Evolutionary conservation across 1,284 basidiomycete genomes (phyloP).

Genomic region (Sutorius eximius): DNA sequence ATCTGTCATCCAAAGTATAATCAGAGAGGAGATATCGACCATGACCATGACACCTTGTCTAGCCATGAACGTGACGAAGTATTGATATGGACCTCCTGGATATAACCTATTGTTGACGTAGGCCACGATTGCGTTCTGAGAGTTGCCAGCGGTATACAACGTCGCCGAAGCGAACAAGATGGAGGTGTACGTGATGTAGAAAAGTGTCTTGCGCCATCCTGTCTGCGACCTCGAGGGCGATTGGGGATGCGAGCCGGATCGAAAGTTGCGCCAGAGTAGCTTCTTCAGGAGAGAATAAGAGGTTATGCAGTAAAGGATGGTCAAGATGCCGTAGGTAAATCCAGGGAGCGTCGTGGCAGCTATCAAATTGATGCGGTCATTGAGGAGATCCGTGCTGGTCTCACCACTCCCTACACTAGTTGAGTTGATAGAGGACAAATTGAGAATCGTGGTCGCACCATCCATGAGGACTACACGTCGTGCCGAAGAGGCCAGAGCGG

Average conservation of each 20-base stretch:
- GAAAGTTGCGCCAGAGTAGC: constrained; percentile 9
- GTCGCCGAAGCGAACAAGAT: constrained; percentile 33
- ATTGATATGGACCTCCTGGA: constrained; percentile 34
- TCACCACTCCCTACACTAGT: constrained; percentile 5
- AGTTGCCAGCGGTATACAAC: constrained; percentile 31
- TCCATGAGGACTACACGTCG: constrained; percentile 6
- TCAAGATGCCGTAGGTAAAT: constrained; percentile 24
- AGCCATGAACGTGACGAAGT: constrained; percentile 24
- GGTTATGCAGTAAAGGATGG: constrained; percentile 23
- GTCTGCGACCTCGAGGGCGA: background rate
- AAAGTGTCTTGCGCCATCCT: constrained; percentile 22
- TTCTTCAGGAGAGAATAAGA: constrained; percentile 23
- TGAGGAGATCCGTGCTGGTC: constrained; percentile 8
- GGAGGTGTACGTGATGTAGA: constrained; percentile 30
- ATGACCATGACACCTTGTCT: constrained; percentile 28
- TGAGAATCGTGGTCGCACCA: constrained; percentile 5
- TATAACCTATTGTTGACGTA: constrained; percentile 38
- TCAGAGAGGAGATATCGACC: constrained; percentile 20
- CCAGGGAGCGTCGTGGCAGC: constrained; percentile 29
- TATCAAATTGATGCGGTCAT: constrained; percentile 26
- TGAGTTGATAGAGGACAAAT: constrained; percentile 9
- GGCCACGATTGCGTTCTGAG: constrained; percentile 26
- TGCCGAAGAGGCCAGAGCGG: background rate
- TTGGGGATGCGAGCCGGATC: constrained; percentile 9
- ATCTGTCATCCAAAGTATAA: constrained; percentile 37